A percentile compares a stretch with the other conserved stretches of the same genome.
These are phyloP conservation scores for Lyophyllum decastes DNA, from an alignment of 768 basidiomycete species.

Conservation along the genomic window DNA sequence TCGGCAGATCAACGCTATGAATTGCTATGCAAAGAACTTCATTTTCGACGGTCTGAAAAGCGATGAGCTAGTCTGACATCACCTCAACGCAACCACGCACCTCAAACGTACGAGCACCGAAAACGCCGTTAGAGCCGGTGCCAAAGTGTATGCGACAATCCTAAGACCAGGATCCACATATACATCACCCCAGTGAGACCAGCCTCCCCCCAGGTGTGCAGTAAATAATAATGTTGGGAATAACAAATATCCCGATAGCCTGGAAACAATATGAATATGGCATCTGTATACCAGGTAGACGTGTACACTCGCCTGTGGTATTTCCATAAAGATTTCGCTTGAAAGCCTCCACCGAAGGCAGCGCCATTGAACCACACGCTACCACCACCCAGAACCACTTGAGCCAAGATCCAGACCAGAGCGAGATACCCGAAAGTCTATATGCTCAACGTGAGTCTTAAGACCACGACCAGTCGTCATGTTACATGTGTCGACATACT, in stretches of 20 bases:
- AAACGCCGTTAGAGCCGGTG: conserved; percentile 47
- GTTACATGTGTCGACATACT: conserved; percentile 46
- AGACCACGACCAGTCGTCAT: background rate
- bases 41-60: conserved; percentile 60
- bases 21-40: conserved; percentile 28
- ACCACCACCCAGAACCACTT: conserved; percentile 65
- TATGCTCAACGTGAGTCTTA: background rate
- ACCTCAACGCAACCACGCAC: conserved; percentile 32
- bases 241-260: conserved; percentile 74
- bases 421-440: conserved; percentile 67
- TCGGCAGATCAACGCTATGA: background rate
- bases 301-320: conserved; percentile 63
- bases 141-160: conserved; percentile 54
- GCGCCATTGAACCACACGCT: conserved; percentile 77
- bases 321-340: conserved; percentile 80
- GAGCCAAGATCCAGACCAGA: conserved; percentile 62
- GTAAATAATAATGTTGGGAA: conserved; percentile 63
- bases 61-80: conserved; percentile 3
- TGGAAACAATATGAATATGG: conserved; percentile 24
- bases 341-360: conserved; percentile 68
- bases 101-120: conserved; percentile 53
- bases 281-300: background rate
- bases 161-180: conserved; percentile 40
- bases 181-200: conserved; percentile 58
- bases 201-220: conserved; percentile 67